A percentile compares a stretch with the other conserved stretches of the same genome.
Evolutionary conservation across 179 eudicot genomes (phyloP).

Genomic region (Beta macrorhiza): DNA sequence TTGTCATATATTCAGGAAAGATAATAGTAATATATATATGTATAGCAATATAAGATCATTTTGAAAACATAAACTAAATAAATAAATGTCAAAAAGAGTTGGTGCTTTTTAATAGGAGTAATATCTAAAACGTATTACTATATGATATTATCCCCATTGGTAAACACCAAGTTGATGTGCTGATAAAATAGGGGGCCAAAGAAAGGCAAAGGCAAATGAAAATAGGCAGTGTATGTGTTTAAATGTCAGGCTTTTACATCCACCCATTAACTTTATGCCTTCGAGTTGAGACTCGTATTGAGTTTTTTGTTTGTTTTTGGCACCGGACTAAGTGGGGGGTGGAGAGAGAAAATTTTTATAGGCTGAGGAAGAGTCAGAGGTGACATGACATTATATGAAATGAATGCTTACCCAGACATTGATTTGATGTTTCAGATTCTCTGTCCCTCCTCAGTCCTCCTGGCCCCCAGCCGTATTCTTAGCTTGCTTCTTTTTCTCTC

Average conservation of each 20-base stretch:
- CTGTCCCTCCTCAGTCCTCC: conserved; percentile 13
- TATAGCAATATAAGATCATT: no score
- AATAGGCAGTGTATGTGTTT: background rate
- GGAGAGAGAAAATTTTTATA: background rate
- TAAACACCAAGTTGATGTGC: conserved; percentile 15
- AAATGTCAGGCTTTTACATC: conserved; percentile 21
- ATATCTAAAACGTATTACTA: background rate
- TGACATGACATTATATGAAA: conserved; percentile 30
- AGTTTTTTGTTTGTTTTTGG: conserved; percentile 12
- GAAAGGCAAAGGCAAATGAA: background rate
- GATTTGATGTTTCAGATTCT: conserved; percentile 62
- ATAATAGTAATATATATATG: no score
- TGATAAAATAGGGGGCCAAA: conserved; percentile 9
- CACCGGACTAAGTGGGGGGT: conserved; percentile 27
- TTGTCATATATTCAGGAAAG: no score
- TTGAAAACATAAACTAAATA: no score
- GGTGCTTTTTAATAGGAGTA: background rate
- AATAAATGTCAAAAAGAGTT: no score
- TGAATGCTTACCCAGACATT: conserved; percentile 35
- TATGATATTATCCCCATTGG: background rate
- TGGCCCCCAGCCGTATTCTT: conserved; percentile 8
- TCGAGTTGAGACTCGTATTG: background rate
- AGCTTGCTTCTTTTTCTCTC: background rate
- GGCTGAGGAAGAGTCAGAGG: conserved; percentile 27
- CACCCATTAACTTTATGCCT: conserved; percentile 12